Base-by-base conservation (phyloP, 805 yeast species). In the Wickerhamomyces bovis region DNA sequence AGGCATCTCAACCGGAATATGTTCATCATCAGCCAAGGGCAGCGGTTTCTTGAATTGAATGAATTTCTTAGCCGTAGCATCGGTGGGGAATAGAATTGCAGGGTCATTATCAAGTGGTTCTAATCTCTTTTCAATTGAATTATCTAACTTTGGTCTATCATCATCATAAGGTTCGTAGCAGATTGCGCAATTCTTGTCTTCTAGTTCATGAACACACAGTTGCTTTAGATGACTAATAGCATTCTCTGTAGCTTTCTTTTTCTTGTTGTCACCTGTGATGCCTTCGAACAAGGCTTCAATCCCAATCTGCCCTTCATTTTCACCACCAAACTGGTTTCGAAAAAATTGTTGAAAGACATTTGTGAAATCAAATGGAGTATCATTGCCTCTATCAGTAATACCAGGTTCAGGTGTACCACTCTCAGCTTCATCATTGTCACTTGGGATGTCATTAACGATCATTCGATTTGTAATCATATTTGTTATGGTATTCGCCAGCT, bases 1-100 rank as follows among this genome's bases (percentile, higher is more conserved):
- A 0, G 96, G 94, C 80, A 90, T 73, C 48, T 75, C 68, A 0
- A 85, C 74, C 0, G 97, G 85, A 4, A 74, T 64, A 61, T 92
- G 97, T 35, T 47, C 53, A n/a, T 35, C 43, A 8, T 21, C 10
- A 16, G 44, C 22, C 16, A 20, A 36, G 10, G 36, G 31, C 13
- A 42, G 22, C n/a, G 18, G 22, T 18, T 35, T 23, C 3, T n/a
- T 38, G 39, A 42, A 49, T 31, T 53, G 54, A 8, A 45, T 12
- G 26, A 51, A 52, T 6, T 30, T 38, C 18, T 45, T 46, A 15
- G 47, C 54, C 2, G 54, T 46, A 1, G 54, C 44, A 44, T 50
- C 57, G 5, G 21, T 21, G 2, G 58, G 56, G 42, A 53, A 44
- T 40, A 48, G 41, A 22, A 55, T 43, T 11, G 49, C 48, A 11